Base-by-base conservation (phyloP, 805 yeast species). In the Trichomonascus vanleenenianus region DNA sequence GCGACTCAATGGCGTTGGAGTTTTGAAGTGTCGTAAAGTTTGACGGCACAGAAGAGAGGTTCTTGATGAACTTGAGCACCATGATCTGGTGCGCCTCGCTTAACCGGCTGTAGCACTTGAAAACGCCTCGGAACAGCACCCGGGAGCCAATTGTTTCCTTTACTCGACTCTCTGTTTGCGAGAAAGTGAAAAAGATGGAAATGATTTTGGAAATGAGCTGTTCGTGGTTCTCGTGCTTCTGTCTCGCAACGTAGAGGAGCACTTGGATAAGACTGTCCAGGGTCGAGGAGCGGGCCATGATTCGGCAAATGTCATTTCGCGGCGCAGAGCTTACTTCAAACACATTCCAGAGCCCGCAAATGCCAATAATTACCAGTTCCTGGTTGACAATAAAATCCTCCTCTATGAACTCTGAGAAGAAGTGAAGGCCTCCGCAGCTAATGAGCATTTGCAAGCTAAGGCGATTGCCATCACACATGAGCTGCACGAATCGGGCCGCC, bases 241-340 rank as follows among this genome's bases (percentile, higher is more conserved):
- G 36, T 11, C 38, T 46, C 1, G 50, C 47, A 8, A 53, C 50
- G 3, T 50, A 72, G 50, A 53, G 65, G 60, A 50, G 67, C 56
- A 43, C 69, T 46, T 41, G 68, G 66, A 49, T 71, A 39, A 73
- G 64, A 65, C 78, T 58, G 8, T 54, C 56, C 12, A 63, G 41
- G 6, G 56, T 43, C 1, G 74, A 72, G 56, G 61, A 67, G 56
- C 66, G 67, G 33, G 72, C 65, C 30, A 72, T 58, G 3, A 69
- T 67, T 3, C 77, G 64, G 50, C 79, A 74, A 45, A 73, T 55
- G 46, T 74, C 78, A 10, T 74, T 70, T 45, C 69, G 67, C 22
- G 46, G 47, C 5, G 47, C 46, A 12, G 49, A 30, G n/a, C 49
- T 52, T 30, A 60, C 62, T 18, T 67, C 56, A 39, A 74, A 56